Base-by-base conservation (phyloP, 306 rosid genomes). In the Acacia melanoxylon region DNA sequence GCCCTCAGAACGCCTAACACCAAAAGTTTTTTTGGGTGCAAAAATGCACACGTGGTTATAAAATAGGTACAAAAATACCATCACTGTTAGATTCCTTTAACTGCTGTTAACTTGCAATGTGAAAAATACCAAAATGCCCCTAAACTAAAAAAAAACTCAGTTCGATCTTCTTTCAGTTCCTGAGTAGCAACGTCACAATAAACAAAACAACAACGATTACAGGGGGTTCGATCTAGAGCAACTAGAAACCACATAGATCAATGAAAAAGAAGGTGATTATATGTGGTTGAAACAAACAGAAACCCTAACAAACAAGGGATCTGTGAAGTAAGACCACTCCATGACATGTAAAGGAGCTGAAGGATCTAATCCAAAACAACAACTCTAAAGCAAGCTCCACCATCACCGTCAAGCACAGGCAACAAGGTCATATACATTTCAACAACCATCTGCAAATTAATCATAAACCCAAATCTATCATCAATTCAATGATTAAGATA, bases 381-480 rank as follows among this genome's bases (percentile, higher is more conserved):
- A 94, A 85, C 69, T 81, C 85, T 72, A 94, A 83, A 9, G 95
- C 97, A 77, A 91, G 73, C 86, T 94, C 97, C 85, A 94, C 98
- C 17, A 94, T 74, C n/a, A 92, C 72, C 22, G 97, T 92, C 80
- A 92, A 1, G 83, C 98, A 94, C 76, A 94, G 86, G 44, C 93
- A 94, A 86, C 97, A 94, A 5, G 98, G 97, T 56, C 98, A 94
- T 70, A 94, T 92, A 83, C 97, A 94, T 31, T 92, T 89, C 78
- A 92, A 61, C 85, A 86, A 58, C 87, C 91, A 91, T 72, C 97
- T 77, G 72, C 29, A 77, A 10, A 46, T 27, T 2, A 19, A 12
- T 52, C 6, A 72, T 29, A 16, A 51, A 44, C 13, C 17, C 46
- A 45, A 69, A 29, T 71, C n/a, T 35, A 35, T 35, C 8, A 37